A percentile compares a stretch with the other conserved stretches of the same genome.
phyloP scores from a whole-genome alignment of 495 filamentous ascomycete genomes.

The Penicillium soppii region DNA sequence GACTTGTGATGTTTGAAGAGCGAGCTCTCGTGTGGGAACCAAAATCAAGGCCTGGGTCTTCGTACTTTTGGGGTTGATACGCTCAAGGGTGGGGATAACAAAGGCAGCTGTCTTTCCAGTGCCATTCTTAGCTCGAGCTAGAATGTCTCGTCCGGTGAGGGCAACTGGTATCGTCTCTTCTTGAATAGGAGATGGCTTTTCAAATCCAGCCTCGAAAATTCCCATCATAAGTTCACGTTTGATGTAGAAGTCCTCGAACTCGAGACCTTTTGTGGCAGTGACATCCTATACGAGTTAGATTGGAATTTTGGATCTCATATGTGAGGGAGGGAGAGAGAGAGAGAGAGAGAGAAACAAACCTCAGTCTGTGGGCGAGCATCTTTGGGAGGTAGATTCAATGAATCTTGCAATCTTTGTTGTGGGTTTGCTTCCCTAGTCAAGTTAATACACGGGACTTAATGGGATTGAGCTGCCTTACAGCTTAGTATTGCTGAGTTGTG shows the following conservation, averaged over 20 bases:
- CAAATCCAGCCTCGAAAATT: conserved; percentile 98
- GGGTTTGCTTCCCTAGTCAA: conserved; percentile 48
- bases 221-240: conserved; percentile 96
- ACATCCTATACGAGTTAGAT: conserved; percentile 69
- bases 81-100: conserved; percentile 91
- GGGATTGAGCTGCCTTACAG: conserved; percentile 50
- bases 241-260: conserved; percentile 95
- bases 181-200: conserved; percentile 98
- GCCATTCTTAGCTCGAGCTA: conserved; percentile 96
- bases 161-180: conserved; percentile 98
- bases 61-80: conserved; percentile 90
- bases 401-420: conserved; percentile 74
- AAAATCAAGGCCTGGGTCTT: conserved; percentile 96
- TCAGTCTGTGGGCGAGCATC: conserved; percentile 92
- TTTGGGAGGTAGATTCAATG: conserved; percentile 73
- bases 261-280: conserved; percentile 92
- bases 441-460: conserved; percentile 1
- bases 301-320: no score
- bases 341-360: conserved; percentile 49
- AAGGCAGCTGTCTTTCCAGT: conserved; percentile 98
- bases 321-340: neutral
- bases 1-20: conserved; percentile 98
- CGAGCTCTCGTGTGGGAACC: conserved; percentile 93
- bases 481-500: conserved; percentile 69
- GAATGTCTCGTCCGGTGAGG: conserved; percentile 89